phyloP scores from a whole-genome alignment of 2,329 filamentous ascomycete species.

The Akanthomyces dipterigenus region DNA sequence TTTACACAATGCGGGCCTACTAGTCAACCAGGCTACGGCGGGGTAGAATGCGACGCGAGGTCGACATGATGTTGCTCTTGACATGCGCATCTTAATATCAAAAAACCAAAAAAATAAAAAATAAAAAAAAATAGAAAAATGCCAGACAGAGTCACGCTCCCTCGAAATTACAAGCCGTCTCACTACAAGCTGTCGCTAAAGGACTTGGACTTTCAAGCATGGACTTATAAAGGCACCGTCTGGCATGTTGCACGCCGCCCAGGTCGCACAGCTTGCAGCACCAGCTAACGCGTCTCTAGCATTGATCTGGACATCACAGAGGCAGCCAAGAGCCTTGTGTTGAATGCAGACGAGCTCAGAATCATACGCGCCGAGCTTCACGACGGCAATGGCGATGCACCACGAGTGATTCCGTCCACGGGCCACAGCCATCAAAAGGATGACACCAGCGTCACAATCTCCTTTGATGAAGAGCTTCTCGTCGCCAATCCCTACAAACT shows the following conservation, averaged over 20 bases:
- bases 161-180: background rate
- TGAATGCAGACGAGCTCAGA: background rate
- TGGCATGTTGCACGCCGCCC: background rate
- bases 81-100: background rate
- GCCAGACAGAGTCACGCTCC: background rate
- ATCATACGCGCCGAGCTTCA: background rate
- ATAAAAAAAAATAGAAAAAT: background rate
- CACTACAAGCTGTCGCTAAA: conserved; percentile 8
- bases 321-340: background rate
- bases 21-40: background rate
- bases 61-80: background rate
- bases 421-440: conserved; percentile 57
- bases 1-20: background rate
- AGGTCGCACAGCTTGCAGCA: background rate
- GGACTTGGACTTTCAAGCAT: conserved; percentile 5
- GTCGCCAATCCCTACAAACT: conserved; percentile 67
- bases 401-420: conserved; percentile 51
- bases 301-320: conserved; percentile 1
- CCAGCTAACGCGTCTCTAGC: background rate
- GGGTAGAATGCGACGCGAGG: background rate
- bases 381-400: background rate
- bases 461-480: conserved; percentile 73
- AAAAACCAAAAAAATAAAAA: too few relatives aligned
- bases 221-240: conserved; percentile 11
- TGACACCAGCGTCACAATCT: conserved; percentile 44